Evolutionary conservation across 345 rosid species (phyloP).

Genomic region (Rhodamnia rubescens): DNA sequence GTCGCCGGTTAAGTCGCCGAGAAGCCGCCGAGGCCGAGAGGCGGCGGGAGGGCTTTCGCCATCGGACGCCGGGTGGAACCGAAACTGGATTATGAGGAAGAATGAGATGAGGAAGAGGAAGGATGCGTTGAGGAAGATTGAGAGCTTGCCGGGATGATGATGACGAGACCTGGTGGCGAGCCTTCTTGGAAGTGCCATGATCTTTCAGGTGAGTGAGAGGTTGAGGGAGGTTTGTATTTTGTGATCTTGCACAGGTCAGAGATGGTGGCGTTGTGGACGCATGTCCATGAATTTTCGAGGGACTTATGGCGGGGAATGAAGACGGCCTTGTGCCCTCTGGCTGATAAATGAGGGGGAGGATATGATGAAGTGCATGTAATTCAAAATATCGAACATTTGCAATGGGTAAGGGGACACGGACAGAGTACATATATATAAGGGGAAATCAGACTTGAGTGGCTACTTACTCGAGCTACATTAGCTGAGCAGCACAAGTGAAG

Average conservation of each 20-base stretch:
- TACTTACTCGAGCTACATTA: not conserved
- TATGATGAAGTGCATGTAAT: not conserved
- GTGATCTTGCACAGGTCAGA: not conserved
- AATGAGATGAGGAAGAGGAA: slow-evolving; percentile 33
- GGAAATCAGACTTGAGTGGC: not conserved
- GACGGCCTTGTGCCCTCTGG: not conserved
- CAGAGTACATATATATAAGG: not conserved
- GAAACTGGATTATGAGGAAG: slow-evolving; percentile 1
- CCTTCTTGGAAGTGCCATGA: not conserved
- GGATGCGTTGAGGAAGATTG: slow-evolving; percentile 36
- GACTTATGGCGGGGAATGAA: slow-evolving; percentile 5
- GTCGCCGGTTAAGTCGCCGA: not conserved
- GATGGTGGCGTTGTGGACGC: slow-evolving; percentile 3
- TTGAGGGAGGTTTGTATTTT: not conserved
- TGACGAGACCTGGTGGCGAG: slow-evolving; percentile 11
- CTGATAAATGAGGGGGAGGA: not conserved
- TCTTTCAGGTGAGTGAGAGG: no score
- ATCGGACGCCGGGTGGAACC: not conserved
- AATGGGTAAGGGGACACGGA: not conserved
- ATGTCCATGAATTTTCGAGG: slow-evolving; percentile 5
- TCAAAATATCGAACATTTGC: not conserved
- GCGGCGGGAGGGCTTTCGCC: not conserved
- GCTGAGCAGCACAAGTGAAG: not conserved
- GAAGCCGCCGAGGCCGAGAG: slow-evolving; percentile 3
- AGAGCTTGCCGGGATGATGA: not conserved